Evolutionary conservation across 805 yeast species (phyloP), one percentile per base, ranked within the genome.

Genomic region (Scheffersomyces ergatensis): DNA sequence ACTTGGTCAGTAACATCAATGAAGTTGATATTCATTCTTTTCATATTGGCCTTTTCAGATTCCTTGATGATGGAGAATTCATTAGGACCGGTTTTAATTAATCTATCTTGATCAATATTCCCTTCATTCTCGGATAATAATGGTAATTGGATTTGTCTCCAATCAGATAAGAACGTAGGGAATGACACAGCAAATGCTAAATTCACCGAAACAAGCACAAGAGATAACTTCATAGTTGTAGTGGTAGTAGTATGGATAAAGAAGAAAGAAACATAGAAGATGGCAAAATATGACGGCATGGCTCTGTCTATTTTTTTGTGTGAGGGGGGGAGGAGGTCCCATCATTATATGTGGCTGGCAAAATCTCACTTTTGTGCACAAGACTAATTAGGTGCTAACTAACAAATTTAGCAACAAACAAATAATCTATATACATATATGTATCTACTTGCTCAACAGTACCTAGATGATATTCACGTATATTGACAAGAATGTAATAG

Each of bases 1-100:
- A 70, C 48, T n/a, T 54, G 58, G 41, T 69, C 67, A 8, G 92
- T 83, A 24, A 84, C 72, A 61, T 85, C 92, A 47, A 85, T 77
- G 55, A 83, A 85, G 19, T 67, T 73, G 25, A 70, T 58, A 37
- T 82, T 82, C 29, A 66, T 57, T 38, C 77, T 58, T 40, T 50
- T 58, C 40, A 66, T 55, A 4, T 47, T 39, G 41, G 63, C 48
- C 46, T 72, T 72, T 9, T 62, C 66, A 6, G 46, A 42, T 44
- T 72, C 78, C 11, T 63, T 47, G n/a, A 65, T 65, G 2, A 66
- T 34, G 37, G 50, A 49, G 43, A 47, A 68, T 4, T 57, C 49
- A 18, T 50, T 46, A 6, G 71, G 69, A 1, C 70, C 67, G 15
- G 60, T 42, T 49, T 70, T 70, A 49, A 70, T 57, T 16, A 70